Evolutionary conservation across 2,329 filamentous ascomycete species (phyloP).

Genomic region (Pyrenophora teres): DNA sequence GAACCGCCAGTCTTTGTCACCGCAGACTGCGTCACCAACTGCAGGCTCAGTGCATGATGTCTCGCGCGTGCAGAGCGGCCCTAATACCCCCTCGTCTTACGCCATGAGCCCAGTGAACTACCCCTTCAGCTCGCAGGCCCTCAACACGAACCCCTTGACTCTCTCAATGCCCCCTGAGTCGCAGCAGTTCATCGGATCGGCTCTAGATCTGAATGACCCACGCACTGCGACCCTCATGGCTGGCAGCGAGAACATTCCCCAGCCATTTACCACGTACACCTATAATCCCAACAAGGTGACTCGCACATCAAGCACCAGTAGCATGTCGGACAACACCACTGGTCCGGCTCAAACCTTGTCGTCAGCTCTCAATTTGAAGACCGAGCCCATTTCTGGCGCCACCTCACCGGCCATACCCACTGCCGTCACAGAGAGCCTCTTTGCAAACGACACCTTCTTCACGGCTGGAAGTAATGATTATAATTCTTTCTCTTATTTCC

Average conservation of each 20-base stretch:
- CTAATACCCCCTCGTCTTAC: constrained; percentile 26
- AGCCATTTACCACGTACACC: constrained; percentile 49
- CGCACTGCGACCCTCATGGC: constrained; percentile 54
- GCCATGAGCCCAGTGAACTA: constrained; percentile 30
- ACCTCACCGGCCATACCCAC: constrained; percentile 26
- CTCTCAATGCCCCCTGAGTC: constrained; percentile 58
- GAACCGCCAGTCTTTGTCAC: constrained; percentile 25
- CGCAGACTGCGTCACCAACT: constrained; percentile 28
- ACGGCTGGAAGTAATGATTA: constrained; percentile 31
- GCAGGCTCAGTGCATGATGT: constrained; percentile 30
- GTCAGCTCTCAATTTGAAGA: constrained; percentile 37
- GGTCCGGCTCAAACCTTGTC: constrained; percentile 49
- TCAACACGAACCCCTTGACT: constrained; percentile 53
- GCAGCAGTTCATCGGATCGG: constrained; percentile 58
- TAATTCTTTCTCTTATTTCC: constrained; percentile 31
- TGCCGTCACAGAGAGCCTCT: constrained; percentile 30
- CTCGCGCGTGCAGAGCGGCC: constrained; percentile 27
- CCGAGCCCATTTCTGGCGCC: constrained; percentile 14
- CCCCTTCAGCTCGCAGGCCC: constrained; percentile 33
- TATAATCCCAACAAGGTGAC: constrained; percentile 53
- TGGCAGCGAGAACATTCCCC: constrained; percentile 49
- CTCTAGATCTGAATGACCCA: constrained; percentile 53
- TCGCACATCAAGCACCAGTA: constrained; percentile 12
- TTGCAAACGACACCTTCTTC: constrained; percentile 20
- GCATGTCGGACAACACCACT: constrained; percentile 41